Base-by-base conservation (phyloP, 2,329 filamentous ascomycete genomes). In the Ambrosiella cleistominuta region DNA sequence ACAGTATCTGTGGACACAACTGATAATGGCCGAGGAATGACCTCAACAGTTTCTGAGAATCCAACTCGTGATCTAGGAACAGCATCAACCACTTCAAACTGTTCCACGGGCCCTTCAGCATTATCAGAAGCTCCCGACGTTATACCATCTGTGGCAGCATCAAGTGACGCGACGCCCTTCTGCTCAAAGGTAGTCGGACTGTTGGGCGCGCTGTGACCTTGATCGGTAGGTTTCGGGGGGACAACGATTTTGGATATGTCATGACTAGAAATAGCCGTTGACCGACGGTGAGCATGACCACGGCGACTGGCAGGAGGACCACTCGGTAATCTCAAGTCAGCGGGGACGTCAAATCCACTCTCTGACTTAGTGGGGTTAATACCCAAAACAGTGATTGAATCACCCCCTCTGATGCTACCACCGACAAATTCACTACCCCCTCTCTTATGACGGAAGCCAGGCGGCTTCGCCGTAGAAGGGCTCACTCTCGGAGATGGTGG, bases 341-440 rank as follows among this genome's bases (percentile, higher is more conserved):
- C 78, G 7, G 82, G 75, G 7, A 75, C 68, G 9, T 60, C 59
- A 62, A 78, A 77, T 5, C 81, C 80, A 60, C 74, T 73, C 35
- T 81, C 76, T 57, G 74, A 74, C 63, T 83, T 87, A 9, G 82
- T 85, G 36, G 85, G 83, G 64, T 83, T 88, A 11, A 80, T 79
- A 68, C 80, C 86, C 71, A 86, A 75, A 7, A 80, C 71, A 8
- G 78, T 77, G 54, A 81, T 80, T 0, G 77, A 73, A 53, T 77
- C 79, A 11, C 79, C 71, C 69, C 75, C 69, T 64, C 80, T 73
- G 63, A 77, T 70, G 64, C 84, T 85, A 7, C 85, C 86, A 42
- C 88, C 88, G 52, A 94, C 86, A 65, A 94, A 89, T 67, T 95
- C 89, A 67, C 89, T 95, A 36, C 82, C 85, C 57, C 86, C 86